Conservation (phyloP, 352 stramenopile species). For the Phytopythium cucurbitacearum region DNA sequence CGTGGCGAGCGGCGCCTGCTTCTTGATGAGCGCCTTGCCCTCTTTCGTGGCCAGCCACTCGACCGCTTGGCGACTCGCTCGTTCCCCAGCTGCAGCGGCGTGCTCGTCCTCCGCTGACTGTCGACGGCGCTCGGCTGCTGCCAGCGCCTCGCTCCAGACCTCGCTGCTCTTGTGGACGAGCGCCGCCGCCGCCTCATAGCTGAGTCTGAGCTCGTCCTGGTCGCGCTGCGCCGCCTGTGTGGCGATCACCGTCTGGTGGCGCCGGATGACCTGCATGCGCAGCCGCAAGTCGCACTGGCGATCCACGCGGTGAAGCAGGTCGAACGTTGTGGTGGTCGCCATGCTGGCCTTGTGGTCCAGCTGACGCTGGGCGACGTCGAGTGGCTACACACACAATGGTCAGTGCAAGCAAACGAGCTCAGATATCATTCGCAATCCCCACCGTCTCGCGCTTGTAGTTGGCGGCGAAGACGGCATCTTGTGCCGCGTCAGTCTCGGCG, state of each 20-base stretch:
- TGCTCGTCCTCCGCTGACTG: slow-evolving; percentile 30
- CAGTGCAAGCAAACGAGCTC: not conserved
- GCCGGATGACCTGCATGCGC: slow-evolving; percentile 54
- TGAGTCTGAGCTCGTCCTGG: slow-evolving; percentile 24
- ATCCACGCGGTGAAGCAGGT: slow-evolving; percentile 40
- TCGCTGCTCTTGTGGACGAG: slow-evolving; percentile 23
- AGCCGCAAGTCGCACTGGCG: slow-evolving; percentile 51
- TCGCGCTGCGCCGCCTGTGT: slow-evolving; percentile 6
- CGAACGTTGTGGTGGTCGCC: slow-evolving; percentile 23
- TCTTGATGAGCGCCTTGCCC: slow-evolving; percentile 56
- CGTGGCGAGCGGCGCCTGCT: slow-evolving; percentile 29
- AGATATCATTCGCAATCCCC: not conserved
- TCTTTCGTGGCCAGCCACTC: slow-evolving; percentile 70
- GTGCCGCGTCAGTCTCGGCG: slow-evolving; percentile 47
- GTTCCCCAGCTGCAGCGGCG: slow-evolving; percentile 11
- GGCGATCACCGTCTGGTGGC: slow-evolving; percentile 17
- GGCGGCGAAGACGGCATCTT: slow-evolving; percentile 32
- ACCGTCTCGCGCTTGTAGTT: slow-evolving; percentile 64
- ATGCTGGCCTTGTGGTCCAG: slow-evolving; percentile 21
- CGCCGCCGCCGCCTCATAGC: slow-evolving; percentile 21
- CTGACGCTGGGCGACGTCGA: slow-evolving; percentile 51
- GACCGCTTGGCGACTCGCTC: slow-evolving; percentile 15
- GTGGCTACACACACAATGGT: slow-evolving; percentile 21
- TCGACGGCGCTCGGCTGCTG: slow-evolving; percentile 28
- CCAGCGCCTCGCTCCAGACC: slow-evolving; percentile 30